A percentile compares a stretch with the other conserved stretches of the same genome.
Conservation (phyloP, 2,329 filamentous ascomycete species). For the Fusarium piperis region DNA sequence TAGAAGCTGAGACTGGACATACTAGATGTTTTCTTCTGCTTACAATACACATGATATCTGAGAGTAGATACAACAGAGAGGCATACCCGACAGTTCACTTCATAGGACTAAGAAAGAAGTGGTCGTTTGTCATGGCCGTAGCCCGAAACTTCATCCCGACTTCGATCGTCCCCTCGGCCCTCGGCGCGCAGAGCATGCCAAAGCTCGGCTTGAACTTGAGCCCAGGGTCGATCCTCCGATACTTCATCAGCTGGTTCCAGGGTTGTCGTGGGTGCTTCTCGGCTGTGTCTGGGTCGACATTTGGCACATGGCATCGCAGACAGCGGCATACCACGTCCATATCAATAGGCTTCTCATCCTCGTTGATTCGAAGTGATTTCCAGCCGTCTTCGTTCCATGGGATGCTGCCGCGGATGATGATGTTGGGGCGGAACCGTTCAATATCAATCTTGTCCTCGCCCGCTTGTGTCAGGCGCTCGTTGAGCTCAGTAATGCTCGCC, state of each 20-base stretch:
- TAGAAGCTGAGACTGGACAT: background rate
- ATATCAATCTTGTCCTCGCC: slow-evolving; percentile 62
- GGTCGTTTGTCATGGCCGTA: slow-evolving; percentile 64
- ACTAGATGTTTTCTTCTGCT: background rate
- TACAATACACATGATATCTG: background rate
- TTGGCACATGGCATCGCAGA: slow-evolving; percentile 70
- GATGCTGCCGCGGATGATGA: slow-evolving; percentile 64
- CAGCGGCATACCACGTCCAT: slow-evolving; percentile 69
- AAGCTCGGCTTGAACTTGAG: slow-evolving; percentile 73
- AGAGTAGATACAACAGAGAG: background rate
- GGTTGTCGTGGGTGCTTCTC: slow-evolving; percentile 67
- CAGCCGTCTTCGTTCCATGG: slow-evolving; percentile 72
- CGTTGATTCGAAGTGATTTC: slow-evolving; percentile 64
- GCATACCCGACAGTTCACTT: slow-evolving; percentile 18
- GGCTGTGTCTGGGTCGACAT: slow-evolving; percentile 71
- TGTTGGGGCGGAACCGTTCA: slow-evolving; percentile 72
- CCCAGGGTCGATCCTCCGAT: slow-evolving; percentile 67
- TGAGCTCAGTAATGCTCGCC: slow-evolving; percentile 66
- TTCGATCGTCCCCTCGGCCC: slow-evolving; percentile 61
- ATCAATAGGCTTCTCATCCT: slow-evolving; percentile 45
- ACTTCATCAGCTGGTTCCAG: slow-evolving; percentile 70
- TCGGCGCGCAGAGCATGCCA: slow-evolving; percentile 71
- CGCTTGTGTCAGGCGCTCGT: slow-evolving; percentile 56
- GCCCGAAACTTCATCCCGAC: slow-evolving; percentile 70
- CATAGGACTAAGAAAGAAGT: slow-evolving; percentile 50